phyloP scores from a whole-genome alignment of 768 basidiomycete species.

The Suillus variegatus region DNA sequence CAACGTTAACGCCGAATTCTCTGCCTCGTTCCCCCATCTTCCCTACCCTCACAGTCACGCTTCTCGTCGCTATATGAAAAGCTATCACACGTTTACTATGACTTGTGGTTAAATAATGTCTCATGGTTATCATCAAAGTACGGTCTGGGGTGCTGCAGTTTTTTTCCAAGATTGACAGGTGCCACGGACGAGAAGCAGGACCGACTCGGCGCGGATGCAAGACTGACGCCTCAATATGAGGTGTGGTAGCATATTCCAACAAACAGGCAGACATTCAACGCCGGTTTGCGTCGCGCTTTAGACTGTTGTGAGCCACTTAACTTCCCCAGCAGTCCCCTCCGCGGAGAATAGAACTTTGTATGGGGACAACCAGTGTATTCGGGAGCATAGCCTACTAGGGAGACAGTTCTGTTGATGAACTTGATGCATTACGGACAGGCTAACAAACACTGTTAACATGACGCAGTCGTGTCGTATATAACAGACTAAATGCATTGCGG shows the following conservation, averaged over 20 bases:
- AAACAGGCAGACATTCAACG: conserved; percentile 14
- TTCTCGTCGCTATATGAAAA: not conserved
- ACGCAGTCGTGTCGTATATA: not conserved
- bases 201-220: not conserved
- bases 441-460: not conserved
- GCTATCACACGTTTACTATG: not conserved
- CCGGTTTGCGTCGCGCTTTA: not conserved
- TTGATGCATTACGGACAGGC: not conserved
- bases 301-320: not conserved
- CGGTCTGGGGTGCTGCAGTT: conserved; percentile 16
- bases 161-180: conserved; percentile 18
- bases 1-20: not conserved
- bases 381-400: not conserved
- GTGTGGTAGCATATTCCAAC: conserved; percentile 21
- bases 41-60: not conserved
- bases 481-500: not conserved
- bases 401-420: not conserved
- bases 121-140: not conserved
- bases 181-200: conserved; percentile 5
- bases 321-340: not conserved
- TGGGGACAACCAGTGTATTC: not conserved
- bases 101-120: not conserved
- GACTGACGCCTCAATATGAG: conserved; percentile 10
- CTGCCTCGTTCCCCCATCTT: not conserved
- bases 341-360: not conserved